phyloP scores from a whole-genome alignment of 2,329 filamentous ascomycete genomes.

The Aureobasidium sp. region DNA sequence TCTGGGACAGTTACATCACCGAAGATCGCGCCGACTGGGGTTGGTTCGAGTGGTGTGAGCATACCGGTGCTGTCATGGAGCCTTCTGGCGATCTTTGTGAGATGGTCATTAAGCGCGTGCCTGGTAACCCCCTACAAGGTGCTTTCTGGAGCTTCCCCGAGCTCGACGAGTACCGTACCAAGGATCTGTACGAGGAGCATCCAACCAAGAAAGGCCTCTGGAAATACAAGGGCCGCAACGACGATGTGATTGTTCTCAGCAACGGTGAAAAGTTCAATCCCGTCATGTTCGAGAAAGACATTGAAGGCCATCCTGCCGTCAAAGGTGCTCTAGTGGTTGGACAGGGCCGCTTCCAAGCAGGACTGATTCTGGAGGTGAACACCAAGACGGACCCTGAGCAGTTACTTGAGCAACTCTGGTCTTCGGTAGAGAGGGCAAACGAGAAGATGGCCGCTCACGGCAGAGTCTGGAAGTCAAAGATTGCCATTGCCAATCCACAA shows the following conservation, averaged over 20 bases:
- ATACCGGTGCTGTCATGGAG: conserved; percentile 17
- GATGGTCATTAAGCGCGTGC: conserved; percentile 30
- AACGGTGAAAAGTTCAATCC: conserved; percentile 29
- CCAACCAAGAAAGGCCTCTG: conserved; percentile 24
- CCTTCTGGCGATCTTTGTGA: conserved; percentile 27
- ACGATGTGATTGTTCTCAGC: conserved; percentile 27
- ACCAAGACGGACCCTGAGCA: conserved; percentile 19
- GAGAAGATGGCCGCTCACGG: conserved; percentile 34
- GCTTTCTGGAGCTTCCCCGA: conserved; percentile 29
- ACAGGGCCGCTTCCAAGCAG: conserved; percentile 25
- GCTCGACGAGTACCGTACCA: conserved; percentile 24
- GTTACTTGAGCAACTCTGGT: conserved; percentile 41
- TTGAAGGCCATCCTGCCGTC: conserved; percentile 25
- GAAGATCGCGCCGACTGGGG: conserved; percentile 18
- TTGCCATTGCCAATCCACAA: conserved; percentile 35
- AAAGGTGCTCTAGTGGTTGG: conserved; percentile 30
- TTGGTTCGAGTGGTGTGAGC: conserved; percentile 21
- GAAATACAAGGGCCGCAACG: conserved; percentile 24
- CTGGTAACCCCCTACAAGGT: conserved; percentile 24
- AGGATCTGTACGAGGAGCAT: conserved; percentile 26
- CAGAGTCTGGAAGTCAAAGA: conserved; percentile 37
- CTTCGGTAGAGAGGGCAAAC: conserved; percentile 39
- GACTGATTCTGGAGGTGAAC: conserved; percentile 27
- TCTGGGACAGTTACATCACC: conserved; percentile 19
- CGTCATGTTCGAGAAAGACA: conserved; percentile 20